Evolutionary conservation across 1,284 basidiomycete species (phyloP).

Genomic region (Sutorius eximius): DNA sequence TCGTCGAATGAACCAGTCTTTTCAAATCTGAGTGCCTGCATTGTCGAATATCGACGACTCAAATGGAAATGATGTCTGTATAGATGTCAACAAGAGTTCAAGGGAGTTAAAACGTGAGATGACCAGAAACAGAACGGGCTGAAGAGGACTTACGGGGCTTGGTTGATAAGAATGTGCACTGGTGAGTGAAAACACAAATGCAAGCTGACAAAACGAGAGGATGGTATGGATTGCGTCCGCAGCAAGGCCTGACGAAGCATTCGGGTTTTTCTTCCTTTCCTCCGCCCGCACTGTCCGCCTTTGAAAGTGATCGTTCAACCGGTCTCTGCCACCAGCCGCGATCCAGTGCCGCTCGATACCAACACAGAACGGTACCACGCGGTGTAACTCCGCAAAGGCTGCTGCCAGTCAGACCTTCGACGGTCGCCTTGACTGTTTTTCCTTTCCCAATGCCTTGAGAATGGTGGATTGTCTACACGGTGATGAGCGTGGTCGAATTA

Average conservation of each 20-base stretch:
- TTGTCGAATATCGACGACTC: constrained; percentile 9
- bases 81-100: neutral
- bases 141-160: constrained; percentile 5
- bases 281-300: constrained; percentile 16
- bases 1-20: constrained; percentile 33
- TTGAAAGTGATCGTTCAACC: neutral
- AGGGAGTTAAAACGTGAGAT: neutral
- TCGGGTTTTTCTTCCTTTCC: neutral
- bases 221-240: neutral
- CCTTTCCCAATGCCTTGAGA: neutral
- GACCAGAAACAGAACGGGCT: neutral
- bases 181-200: neutral
- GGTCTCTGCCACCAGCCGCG: neutral
- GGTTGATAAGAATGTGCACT: neutral
- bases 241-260: constrained; percentile 12
- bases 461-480: neutral
- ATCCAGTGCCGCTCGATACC: neutral
- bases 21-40: constrained; percentile 36
- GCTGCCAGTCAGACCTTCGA: no score
- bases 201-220: neutral
- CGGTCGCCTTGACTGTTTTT: neutral
- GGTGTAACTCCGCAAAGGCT: neutral
- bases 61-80: constrained; percentile 4
- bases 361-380: neutral
- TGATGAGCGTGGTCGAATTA: neutral